Conservation (phyloP, 257 asterid species). For the Jaltomata sinuosa region DNA sequence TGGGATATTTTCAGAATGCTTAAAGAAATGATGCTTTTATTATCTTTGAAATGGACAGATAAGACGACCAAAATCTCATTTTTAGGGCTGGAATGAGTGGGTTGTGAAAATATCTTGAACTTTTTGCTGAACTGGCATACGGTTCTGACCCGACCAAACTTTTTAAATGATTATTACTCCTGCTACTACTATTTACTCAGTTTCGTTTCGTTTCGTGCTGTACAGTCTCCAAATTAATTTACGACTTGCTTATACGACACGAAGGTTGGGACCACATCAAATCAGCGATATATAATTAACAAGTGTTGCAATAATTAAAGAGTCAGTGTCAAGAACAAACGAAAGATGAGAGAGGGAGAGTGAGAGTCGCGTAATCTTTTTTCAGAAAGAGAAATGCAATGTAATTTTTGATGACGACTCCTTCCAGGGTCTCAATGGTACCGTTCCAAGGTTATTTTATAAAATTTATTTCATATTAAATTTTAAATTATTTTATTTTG, state of each 20-base stretch:
- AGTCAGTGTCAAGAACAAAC: background rate
- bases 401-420: background rate
- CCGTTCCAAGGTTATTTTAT: no score
- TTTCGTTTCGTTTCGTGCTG: background rate
- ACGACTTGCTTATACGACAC: background rate
- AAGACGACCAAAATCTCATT: background rate
- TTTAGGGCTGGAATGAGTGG: background rate
- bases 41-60: background rate
- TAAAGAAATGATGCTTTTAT: background rate
- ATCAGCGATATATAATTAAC: background rate
- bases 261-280: background rate
- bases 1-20: background rate
- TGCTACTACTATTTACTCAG: background rate
- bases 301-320: background rate
- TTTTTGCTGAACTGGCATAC: background rate
- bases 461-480: no score
- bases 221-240: background rate
- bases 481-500: no score
- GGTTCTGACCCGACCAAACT: background rate
- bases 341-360: background rate
- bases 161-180: background rate
- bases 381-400: background rate
- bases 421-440: no score
- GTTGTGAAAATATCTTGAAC: background rate
- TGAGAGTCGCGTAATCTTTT: background rate